Percentiles rank a stretch among this genome's conserved stretches.
These are phyloP conservation scores for Sphaerulina populicola DNA, from an alignment of 2,329 filamentous ascomycete genomes.

Conservation along the genomic window DNA sequence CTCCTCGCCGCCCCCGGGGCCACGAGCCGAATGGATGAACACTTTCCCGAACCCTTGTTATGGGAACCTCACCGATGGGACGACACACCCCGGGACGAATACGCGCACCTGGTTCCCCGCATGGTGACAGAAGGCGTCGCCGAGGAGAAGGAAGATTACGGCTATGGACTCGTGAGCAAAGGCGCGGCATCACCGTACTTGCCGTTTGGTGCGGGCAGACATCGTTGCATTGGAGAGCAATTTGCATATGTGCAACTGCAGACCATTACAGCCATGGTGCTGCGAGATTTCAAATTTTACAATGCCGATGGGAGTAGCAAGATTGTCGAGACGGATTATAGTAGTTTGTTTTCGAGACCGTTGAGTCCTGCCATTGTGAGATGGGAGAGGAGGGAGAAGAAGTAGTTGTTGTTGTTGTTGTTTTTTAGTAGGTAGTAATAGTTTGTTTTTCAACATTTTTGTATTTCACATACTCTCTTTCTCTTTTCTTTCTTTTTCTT, in stretches of 20 bases:
- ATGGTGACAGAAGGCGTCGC: conserved; percentile 27
- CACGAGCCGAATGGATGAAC: conserved; percentile 59
- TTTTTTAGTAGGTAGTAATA: too few species aligned
- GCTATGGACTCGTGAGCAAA: conserved; percentile 87
- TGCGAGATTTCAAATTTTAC: conserved; percentile 70
- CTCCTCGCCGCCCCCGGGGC: conserved; percentile 81
- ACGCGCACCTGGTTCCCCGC: conserved; percentile 25
- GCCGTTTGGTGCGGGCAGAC: conserved; percentile 85
- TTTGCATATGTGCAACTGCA: conserved; percentile 90
- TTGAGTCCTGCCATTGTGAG: conserved; percentile 49
- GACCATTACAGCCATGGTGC: conserved; percentile 69
- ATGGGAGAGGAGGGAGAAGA: conserved; percentile 60
- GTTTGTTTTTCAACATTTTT: too few species aligned
- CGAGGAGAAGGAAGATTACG: conserved; percentile 75
- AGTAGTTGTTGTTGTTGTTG: conserved; percentile 2
- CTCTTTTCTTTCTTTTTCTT: too few species aligned
- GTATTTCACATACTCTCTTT: too few species aligned
- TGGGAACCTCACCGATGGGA: conserved; percentile 96
- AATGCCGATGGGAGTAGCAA: conserved; percentile 63
- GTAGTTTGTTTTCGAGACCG: conserved; percentile 44
- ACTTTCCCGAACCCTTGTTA: conserved; percentile 70
- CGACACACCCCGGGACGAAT: conserved; percentile 45
- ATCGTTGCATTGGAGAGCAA: conserved; percentile 93
- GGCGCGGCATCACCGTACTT: conserved; percentile 83
- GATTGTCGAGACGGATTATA: conserved; percentile 62